Evolutionary conservation across 352 stramenopile genomes (phyloP).

Genomic region (Saprolegnia diclina): DNA sequence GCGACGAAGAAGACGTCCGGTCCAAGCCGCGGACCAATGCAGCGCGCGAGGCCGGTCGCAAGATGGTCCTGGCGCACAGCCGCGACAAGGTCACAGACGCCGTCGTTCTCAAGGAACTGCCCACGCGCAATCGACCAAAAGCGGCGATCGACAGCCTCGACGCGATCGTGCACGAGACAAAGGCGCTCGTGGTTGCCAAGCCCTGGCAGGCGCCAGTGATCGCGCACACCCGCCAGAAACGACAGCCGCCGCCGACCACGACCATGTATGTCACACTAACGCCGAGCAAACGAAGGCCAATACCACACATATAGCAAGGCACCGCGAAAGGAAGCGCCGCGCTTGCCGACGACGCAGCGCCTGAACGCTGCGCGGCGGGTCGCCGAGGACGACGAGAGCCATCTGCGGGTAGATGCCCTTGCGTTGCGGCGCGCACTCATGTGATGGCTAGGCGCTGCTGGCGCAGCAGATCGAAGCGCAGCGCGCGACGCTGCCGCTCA

Average conservation of each 20-base stretch:
- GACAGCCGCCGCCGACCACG: background rate
- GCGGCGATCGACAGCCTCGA: slow-evolving; percentile 3
- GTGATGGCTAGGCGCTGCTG: slow-evolving; percentile 33
- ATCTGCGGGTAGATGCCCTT: background rate
- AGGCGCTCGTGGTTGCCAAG: background rate
- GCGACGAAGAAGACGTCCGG: background rate
- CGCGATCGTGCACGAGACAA: background rate
- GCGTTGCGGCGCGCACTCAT: background rate
- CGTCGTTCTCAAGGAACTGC: background rate
- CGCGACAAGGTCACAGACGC: slow-evolving; percentile 8
- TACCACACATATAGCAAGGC: background rate
- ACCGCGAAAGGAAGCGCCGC: background rate
- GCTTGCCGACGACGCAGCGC: background rate
- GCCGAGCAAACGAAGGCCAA: too few relatives aligned
- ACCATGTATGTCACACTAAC: background rate
- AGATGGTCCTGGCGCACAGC: slow-evolving; percentile 3
- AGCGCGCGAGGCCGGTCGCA: background rate
- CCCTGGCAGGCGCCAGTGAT: background rate
- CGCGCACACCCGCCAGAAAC: background rate
- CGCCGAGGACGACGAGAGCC: slow-evolving; percentile 6
- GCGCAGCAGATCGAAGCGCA: slow-evolving; percentile 42
- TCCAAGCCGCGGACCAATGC: background rate
- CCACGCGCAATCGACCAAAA: background rate
- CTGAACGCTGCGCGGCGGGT: background rate
- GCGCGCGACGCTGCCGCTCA: slow-evolving; percentile 52